These are phyloP conservation scores for Rosa rugosa DNA, from an alignment of 306 rosid genomes.

Conservation along the genomic window DNA sequence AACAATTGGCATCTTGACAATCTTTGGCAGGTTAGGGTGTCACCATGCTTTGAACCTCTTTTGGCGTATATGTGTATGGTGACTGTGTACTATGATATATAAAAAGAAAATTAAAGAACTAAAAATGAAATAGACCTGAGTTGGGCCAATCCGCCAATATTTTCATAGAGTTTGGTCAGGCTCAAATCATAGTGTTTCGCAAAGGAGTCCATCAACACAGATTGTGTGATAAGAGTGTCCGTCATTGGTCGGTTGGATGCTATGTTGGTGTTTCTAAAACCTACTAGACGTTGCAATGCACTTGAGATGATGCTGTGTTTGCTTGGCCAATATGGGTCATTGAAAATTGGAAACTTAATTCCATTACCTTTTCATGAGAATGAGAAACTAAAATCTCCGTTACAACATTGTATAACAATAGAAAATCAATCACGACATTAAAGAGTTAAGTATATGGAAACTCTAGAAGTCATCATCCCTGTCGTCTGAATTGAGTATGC, in stretches of 20 bases:
- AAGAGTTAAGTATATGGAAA: too few relatives aligned
- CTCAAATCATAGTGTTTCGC: background rate
- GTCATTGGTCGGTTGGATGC: conserved; percentile 5
- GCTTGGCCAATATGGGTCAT: too few relatives aligned
- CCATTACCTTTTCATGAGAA: too few relatives aligned
- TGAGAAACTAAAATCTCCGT: too few relatives aligned
- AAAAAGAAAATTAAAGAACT: background rate
- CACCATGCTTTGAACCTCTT: background rate
- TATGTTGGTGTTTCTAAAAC: background rate
- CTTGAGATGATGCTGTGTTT: background rate
- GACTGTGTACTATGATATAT: background rate
- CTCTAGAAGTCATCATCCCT: too few relatives aligned
- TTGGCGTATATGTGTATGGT: background rate
- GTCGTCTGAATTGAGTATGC: too few relatives aligned
- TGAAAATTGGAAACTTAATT: too few relatives aligned
- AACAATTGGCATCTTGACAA: background rate
- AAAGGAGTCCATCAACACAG: background rate
- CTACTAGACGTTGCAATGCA: background rate
- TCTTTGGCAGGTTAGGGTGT: background rate
- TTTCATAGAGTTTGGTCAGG: background rate
- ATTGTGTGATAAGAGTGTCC: background rate
- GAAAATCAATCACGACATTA: too few relatives aligned
- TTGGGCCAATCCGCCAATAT: background rate
- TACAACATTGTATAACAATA: too few relatives aligned
- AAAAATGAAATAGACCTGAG: background rate